These are phyloP conservation scores for Trametes cinnabarina DNA, from an alignment of 768 basidiomycete species.

Conservation along the genomic window DNA sequence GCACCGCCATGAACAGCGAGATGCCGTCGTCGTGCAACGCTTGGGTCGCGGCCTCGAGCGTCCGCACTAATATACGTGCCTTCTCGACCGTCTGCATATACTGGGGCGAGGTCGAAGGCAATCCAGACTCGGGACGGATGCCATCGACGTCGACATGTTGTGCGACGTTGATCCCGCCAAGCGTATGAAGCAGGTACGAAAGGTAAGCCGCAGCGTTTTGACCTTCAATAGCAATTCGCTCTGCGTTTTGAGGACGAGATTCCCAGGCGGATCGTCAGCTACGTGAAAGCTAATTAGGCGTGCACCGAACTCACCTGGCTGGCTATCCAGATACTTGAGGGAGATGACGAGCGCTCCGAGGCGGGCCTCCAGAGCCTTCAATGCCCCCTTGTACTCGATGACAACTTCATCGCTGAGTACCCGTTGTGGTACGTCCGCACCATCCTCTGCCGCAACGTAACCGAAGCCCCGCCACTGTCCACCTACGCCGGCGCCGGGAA, in stretches of 20 bases:
- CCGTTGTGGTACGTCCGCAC: slow-evolving; percentile 26
- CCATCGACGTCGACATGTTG: slow-evolving; percentile 83
- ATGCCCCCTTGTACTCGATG: slow-evolving; percentile 15
- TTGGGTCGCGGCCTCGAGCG: slow-evolving; percentile 68
- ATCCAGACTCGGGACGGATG: slow-evolving; percentile 48
- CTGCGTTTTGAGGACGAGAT: slow-evolving; percentile 4
- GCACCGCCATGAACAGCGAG: slow-evolving; percentile 56
- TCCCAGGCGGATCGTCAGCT: neutral
- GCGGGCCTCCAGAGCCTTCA: slow-evolving; percentile 15
- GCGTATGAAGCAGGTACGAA: slow-evolving; percentile 54
- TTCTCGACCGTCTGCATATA: slow-evolving; percentile 68
- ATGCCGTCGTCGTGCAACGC: slow-evolving; percentile 72
- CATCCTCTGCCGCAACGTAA: slow-evolving; percentile 59
- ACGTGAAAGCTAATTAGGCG: neutral
- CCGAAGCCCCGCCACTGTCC: slow-evolving; percentile 86
- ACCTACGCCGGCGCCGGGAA: slow-evolving; percentile 77
- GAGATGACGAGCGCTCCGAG: slow-evolving; percentile 18
- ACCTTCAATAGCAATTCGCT: slow-evolving; percentile 37
- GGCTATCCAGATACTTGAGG: slow-evolving; percentile 15
- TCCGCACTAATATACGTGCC: slow-evolving; percentile 65
- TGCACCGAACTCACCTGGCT: slow-evolving; percentile 18
- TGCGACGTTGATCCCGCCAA: slow-evolving; percentile 75
- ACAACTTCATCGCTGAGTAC: slow-evolving; percentile 20
- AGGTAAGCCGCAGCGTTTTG: slow-evolving; percentile 55
- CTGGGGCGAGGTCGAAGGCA: slow-evolving; percentile 42